These are phyloP conservation scores for Teratosphaeria destructans DNA, from an alignment of 2,329 filamentous ascomycete genomes.

Conservation along the genomic window DNA sequence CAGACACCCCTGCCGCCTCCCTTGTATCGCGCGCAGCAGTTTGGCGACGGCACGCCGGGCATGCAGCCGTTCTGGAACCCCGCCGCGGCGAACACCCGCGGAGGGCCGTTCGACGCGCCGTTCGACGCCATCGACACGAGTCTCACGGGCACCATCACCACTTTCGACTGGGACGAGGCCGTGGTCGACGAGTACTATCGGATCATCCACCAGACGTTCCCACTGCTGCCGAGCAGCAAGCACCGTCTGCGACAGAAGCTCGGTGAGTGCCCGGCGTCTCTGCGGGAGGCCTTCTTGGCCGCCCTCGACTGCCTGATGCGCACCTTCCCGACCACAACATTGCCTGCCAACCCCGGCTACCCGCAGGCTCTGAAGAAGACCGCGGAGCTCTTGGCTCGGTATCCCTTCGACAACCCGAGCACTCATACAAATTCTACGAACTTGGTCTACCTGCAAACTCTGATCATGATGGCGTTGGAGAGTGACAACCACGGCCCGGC, in stretches of 20 bases:
- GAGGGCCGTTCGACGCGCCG: slow-evolving; percentile 18
- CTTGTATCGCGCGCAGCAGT: slow-evolving; percentile 4
- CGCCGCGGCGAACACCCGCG: slow-evolving; percentile 16
- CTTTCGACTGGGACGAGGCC: slow-evolving; percentile 38
- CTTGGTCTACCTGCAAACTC: slow-evolving; percentile 53
- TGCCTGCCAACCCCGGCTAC: slow-evolving; percentile 25
- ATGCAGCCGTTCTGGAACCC: slow-evolving; percentile 24
- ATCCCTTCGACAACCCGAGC: slow-evolving; percentile 35
- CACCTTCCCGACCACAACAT: slow-evolving; percentile 37
- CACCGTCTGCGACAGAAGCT: slow-evolving; percentile 47
- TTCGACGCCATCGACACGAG: slow-evolving; percentile 17
- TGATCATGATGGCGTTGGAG: slow-evolving; percentile 57
- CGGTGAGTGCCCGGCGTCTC: slow-evolving; percentile 42
- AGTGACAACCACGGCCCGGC: slow-evolving; percentile 47
- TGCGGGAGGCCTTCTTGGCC: slow-evolving; percentile 55
- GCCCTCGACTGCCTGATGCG: slow-evolving; percentile 52
- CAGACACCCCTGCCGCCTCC: slow-evolving; percentile 7
- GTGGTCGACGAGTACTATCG: slow-evolving; percentile 47
- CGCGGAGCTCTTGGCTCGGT: slow-evolving; percentile 32
- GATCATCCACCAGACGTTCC: slow-evolving; percentile 56
- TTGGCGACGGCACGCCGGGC: slow-evolving; percentile 1
- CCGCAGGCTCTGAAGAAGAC: slow-evolving; percentile 31
- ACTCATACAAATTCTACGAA: slow-evolving; percentile 33
- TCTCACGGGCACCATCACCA: slow-evolving; percentile 10
- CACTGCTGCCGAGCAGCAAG: slow-evolving; percentile 52